phyloP scores from a whole-genome alignment of 2,329 filamentous ascomycete species.

The Aspergillus novofumigatus region DNA sequence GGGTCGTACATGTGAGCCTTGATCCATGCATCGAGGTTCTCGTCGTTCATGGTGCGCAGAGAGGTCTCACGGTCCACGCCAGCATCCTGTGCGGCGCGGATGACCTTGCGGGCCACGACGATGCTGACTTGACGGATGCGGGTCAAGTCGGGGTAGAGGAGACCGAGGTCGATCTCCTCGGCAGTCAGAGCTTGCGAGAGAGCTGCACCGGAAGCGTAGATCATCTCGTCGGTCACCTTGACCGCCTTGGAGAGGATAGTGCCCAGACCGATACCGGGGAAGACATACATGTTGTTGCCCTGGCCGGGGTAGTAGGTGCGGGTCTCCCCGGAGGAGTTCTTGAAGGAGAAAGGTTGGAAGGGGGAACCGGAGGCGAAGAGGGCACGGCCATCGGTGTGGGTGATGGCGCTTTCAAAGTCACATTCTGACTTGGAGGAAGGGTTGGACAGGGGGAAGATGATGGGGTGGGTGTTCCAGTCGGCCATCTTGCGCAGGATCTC shows the following conservation, averaged over 20 bases:
- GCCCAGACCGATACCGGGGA: slow-evolving; percentile 91
- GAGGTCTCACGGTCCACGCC: slow-evolving; percentile 57
- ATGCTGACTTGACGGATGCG: slow-evolving; percentile 88
- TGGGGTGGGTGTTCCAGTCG: slow-evolving; percentile 68
- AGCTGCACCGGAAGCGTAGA: slow-evolving; percentile 85
- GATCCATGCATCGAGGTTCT: slow-evolving; percentile 45
- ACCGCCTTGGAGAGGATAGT: slow-evolving; percentile 87
- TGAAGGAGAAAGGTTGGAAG: slow-evolving; percentile 69
- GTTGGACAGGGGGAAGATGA: slow-evolving; percentile 96
- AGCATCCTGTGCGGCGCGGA: slow-evolving; percentile 81
- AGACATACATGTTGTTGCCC: slow-evolving; percentile 84
- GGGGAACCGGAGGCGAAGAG: slow-evolving; percentile 95
- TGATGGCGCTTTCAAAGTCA: slow-evolving; percentile 89
- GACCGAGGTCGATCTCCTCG: slow-evolving; percentile 75
- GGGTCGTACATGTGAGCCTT: slow-evolving; percentile 48
- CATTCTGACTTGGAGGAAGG: slow-evolving; percentile 96
- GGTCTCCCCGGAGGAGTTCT: slow-evolving; percentile 53
- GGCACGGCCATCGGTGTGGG: slow-evolving; percentile 83
- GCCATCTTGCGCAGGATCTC: slow-evolving; percentile 66
- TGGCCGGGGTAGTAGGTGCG: slow-evolving; percentile 73
- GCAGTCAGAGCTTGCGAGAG: slow-evolving; percentile 73
- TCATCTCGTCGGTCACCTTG: slow-evolving; percentile 88
- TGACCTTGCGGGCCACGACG: slow-evolving; percentile 82
- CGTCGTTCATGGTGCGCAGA: slow-evolving; percentile 42
- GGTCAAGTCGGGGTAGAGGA: slow-evolving; percentile 87